phyloP scores from a whole-genome alignment of 2,329 filamentous ascomycete species.

The Fusarium floridanum region DNA sequence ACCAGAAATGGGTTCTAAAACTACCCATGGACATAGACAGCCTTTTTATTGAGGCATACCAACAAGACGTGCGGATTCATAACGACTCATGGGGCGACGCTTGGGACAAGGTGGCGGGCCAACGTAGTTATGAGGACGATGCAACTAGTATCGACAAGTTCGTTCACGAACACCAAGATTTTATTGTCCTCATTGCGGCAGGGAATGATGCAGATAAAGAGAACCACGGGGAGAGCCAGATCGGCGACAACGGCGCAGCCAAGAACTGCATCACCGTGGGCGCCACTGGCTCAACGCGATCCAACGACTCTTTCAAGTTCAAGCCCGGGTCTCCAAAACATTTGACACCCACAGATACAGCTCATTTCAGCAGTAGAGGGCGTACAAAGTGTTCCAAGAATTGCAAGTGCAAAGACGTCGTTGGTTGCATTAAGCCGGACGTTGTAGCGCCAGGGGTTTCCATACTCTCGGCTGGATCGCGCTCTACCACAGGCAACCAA shows the following conservation, averaged over 20 bases:
- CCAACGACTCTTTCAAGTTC: neutral
- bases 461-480: constrained; percentile 3
- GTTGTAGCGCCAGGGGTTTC: constrained; percentile 6
- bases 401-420: neutral
- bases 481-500: neutral
- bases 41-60: neutral
- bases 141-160: neutral
- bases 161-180: neutral
- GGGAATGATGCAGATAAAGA: neutral
- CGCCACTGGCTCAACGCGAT: neutral
- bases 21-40: neutral
- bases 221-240: neutral
- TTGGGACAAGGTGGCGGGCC: neutral
- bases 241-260: neutral
- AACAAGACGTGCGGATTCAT: neutral
- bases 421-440: constrained; percentile 13
- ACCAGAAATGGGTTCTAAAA: neutral
- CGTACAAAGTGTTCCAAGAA: neutral
- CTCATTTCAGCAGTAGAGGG: neutral
- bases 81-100: neutral
- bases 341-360: neutral
- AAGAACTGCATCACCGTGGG: constrained; percentile 13
- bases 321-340: neutral
- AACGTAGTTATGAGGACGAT: neutral
- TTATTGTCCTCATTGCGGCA: neutral